These are phyloP conservation scores for Plectosphaerella plurivora DNA, from an alignment of 2,329 filamentous ascomycete genomes.

Conservation along the genomic window DNA sequence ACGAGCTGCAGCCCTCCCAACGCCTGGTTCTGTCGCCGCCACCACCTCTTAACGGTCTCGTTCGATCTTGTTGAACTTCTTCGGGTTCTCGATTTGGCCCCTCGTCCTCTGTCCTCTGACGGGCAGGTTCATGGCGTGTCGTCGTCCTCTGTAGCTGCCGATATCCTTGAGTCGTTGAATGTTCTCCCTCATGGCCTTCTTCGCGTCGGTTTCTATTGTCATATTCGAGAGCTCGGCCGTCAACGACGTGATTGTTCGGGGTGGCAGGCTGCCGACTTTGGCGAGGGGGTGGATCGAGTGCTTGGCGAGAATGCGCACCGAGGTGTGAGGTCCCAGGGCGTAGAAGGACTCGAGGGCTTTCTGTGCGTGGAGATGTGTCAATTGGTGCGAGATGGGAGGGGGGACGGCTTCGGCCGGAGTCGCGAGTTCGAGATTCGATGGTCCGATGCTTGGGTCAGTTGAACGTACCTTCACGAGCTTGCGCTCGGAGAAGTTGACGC, in stretches of 20 bases:
- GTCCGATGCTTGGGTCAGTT: neutral
- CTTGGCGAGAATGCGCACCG: slow-evolving; percentile 76
- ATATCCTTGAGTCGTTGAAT: slow-evolving; percentile 85
- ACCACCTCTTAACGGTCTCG: slow-evolving; percentile 28
- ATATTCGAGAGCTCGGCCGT: slow-evolving; percentile 83
- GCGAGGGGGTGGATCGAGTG: slow-evolving; percentile 83
- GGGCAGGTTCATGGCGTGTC: slow-evolving; percentile 90
- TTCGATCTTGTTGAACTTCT: slow-evolving; percentile 57
- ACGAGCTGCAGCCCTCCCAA: too few relatives aligned
- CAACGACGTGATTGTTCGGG: slow-evolving; percentile 74
- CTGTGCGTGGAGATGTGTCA: slow-evolving; percentile 26
- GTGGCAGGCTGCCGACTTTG: slow-evolving; percentile 68
- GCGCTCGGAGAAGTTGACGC: slow-evolving; percentile 78
- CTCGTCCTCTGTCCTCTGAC: slow-evolving; percentile 87
- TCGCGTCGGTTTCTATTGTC: slow-evolving; percentile 89
- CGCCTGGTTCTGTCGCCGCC: too few relatives aligned
- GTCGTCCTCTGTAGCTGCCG: slow-evolving; percentile 79
- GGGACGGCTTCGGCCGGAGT: slow-evolving; percentile 5
- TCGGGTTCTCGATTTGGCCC: slow-evolving; percentile 61
- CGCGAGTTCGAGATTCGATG: neutral
- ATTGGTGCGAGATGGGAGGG: slow-evolving; percentile 3
- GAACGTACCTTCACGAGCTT: slow-evolving; percentile 73
- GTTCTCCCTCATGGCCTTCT: slow-evolving; percentile 74
- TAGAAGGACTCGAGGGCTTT: slow-evolving; percentile 82
- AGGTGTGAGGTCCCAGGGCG: slow-evolving; percentile 68